These are phyloP conservation scores for Rehmannia glutinosa DNA, from an alignment of 257 asterid genomes.

Conservation along the genomic window DNA sequence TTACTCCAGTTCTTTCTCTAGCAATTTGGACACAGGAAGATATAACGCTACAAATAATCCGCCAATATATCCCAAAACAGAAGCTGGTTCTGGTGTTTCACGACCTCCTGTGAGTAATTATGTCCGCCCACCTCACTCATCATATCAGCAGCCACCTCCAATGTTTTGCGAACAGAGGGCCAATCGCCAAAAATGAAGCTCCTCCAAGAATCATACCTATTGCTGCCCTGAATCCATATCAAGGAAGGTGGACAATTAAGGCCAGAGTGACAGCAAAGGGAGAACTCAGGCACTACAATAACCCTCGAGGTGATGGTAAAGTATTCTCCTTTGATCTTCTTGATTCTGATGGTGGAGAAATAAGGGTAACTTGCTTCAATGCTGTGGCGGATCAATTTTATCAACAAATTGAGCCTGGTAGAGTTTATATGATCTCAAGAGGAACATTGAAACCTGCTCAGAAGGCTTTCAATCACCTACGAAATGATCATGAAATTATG, in stretches of 20 bases:
- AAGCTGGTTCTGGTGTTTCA: conserved; percentile 37
- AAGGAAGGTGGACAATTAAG: conserved; percentile 88
- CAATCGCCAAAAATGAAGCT: conserved; percentile 76
- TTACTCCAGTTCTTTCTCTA: conserved; percentile 34
- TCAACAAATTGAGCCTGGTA: conserved; percentile 61
- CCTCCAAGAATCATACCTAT: conserved; percentile 74
- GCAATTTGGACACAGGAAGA: conserved; percentile 39
- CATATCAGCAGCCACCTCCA: conserved; percentile 62
- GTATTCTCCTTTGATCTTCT: conserved; percentile 94
- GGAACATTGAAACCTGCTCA: conserved; percentile 72
- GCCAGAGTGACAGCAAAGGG: conserved; percentile 84
- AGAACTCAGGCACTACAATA: conserved; percentile 71
- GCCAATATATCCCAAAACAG: conserved; percentile 37
- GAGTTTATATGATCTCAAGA: conserved; percentile 67
- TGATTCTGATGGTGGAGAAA: conserved; percentile 90
- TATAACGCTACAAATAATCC: conserved; percentile 33
- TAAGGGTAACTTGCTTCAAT: conserved; percentile 91
- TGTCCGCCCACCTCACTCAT: conserved; percentile 60
- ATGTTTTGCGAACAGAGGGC: conserved; percentile 75
- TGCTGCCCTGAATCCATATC: conserved; percentile 82
- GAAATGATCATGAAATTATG: conserved; percentile 72
- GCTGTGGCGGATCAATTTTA: conserved; percentile 79
- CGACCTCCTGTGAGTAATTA: conserved; percentile 46
- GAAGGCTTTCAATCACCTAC: conserved; percentile 73
- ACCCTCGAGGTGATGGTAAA: conserved; percentile 84